phyloP scores from a whole-genome alignment of 202 grass and related monocot genomes.

The Elaeis oleifera region DNA sequence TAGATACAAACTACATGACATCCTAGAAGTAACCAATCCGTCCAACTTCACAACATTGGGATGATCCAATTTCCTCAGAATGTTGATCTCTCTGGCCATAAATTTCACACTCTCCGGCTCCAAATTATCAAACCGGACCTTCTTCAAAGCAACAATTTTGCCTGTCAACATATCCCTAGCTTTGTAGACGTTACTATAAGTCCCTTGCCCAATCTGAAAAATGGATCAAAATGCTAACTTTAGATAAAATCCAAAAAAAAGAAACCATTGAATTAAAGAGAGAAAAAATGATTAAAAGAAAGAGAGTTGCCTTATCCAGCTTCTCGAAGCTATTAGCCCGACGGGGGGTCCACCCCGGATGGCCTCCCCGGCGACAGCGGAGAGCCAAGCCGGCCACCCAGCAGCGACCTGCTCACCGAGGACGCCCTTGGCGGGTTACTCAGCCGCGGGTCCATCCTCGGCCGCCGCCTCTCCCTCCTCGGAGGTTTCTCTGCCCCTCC shows the following conservation, averaged over 20 bases:
- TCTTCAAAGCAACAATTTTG: constrained; percentile 85
- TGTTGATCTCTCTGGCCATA: constrained; percentile 90
- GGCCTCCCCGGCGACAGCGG: constrained; percentile 74
- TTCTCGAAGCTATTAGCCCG: constrained; percentile 83
- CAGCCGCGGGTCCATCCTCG: constrained; percentile 30
- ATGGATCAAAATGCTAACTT: not conserved
- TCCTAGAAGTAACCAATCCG: constrained; percentile 72
- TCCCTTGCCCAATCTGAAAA: constrained; percentile 77
- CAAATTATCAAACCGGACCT: constrained; percentile 89
- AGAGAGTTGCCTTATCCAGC: constrained; percentile 62
- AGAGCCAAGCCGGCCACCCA: constrained; percentile 82
- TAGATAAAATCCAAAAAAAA: not conserved
- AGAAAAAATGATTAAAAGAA: not conserved
- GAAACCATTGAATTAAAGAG: not conserved
- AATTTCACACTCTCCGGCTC: constrained; percentile 87
- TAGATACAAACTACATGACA: constrained; percentile 89
- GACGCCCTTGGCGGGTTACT: constrained; percentile 52
- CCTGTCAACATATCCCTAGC: constrained; percentile 59
- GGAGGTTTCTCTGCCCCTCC: not conserved
- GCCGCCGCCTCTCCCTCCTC: constrained; percentile 4
- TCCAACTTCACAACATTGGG: constrained; percentile 78
- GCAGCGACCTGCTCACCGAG: constrained; percentile 75
- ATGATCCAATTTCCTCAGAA: constrained; percentile 73
- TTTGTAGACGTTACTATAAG: constrained; percentile 96
- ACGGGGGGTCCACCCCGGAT: constrained; percentile 63